Evolutionary conservation across 768 basidiomycete genomes (phyloP), one percentile per base, ranked within the genome.

Genomic region (Suillus ampliporus): DNA sequence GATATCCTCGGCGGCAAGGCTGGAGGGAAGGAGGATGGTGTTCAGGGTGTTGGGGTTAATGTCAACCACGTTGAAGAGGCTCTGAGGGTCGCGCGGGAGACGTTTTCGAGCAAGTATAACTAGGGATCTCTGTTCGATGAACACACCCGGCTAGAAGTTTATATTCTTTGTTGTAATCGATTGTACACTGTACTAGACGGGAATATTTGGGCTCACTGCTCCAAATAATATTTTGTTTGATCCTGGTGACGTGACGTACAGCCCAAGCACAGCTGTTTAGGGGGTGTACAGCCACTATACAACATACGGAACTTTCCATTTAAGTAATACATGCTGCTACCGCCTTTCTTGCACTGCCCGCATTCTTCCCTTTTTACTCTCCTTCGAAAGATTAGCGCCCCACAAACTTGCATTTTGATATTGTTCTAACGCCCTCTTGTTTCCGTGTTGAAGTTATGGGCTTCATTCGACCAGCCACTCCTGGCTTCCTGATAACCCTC

Each of bases 1-100:
- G 90, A 90, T 40, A 77, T 95, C 10, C 69, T 99, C 11, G 95
- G 96, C 28, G 97, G 97, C 47, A 99, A 97, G 88, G 94, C 94
- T 57, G 97, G 97, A 60, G 97, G 97, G 15, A 98, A 96, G 77
- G 94, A 94, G 63, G 97, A 99, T 41, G 84, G 86, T 60, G 91
- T 91, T 2, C 94, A 96, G 71, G 97, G 97, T 28, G 88, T 97
- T 15, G 97, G 97, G 35, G 77, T 80, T 4, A 83, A 92, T 64
- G 74, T 83, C 1, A 76, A 76, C 28, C 89, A 84, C 75, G 77
- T 94, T 3, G 77, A 83, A 17, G 92, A 91, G 63, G 95, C 92
- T 1, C 68, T 94, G 21, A 71, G 69, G 60, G 79, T 81, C 26
- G 94, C 92, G 4, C 77, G 78, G 64, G 71, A 78, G 56, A 82